Percentiles rank a stretch among this genome's conserved stretches.
These are phyloP conservation scores for Xylariaceae sp. DNA, from an alignment of 2,329 filamentous ascomycete species.

Conservation along the genomic window DNA sequence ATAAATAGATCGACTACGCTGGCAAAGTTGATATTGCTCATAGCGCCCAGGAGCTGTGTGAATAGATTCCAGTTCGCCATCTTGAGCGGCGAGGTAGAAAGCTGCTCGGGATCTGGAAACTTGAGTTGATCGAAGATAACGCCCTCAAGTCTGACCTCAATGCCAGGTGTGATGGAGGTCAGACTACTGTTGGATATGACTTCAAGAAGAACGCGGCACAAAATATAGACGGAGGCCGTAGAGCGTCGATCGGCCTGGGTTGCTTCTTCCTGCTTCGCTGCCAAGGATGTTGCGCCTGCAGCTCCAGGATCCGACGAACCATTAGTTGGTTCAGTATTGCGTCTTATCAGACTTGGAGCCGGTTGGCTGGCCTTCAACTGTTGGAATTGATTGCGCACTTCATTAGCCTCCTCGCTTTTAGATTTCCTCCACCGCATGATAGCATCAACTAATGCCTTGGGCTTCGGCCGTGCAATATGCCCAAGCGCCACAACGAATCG, in stretches of 20 bases:
- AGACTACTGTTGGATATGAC: constrained; percentile 88
- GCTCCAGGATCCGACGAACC: constrained; percentile 28
- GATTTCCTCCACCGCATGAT: constrained; percentile 98
- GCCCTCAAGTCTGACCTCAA: constrained; percentile 88
- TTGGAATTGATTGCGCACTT: constrained; percentile 55
- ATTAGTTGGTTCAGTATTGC: constrained; percentile 64
- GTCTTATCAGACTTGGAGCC: constrained; percentile 51
- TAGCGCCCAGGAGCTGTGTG: constrained; percentile 85
- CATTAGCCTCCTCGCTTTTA: constrained; percentile 82
- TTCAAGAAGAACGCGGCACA: constrained; percentile 89
- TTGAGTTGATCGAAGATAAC: constrained; percentile 97
- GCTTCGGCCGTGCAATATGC: constrained; percentile 89
- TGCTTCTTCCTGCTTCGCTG: constrained; percentile 62
- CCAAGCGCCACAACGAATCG: constrained; percentile 89
- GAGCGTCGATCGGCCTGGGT: constrained; percentile 81
- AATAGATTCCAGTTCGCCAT: constrained; percentile 96
- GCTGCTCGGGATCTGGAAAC: constrained; percentile 75
- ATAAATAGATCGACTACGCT: constrained; percentile 80
- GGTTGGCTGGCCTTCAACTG: constrained; percentile 41
- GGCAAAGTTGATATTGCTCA: constrained; percentile 88
- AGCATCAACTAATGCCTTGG: constrained; percentile 90
- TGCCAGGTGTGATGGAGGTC: constrained; percentile 75
- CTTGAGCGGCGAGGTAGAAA: constrained; percentile 71
- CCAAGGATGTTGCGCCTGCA: constrained; percentile 36
- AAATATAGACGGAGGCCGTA: constrained; percentile 90